A percentile compares a stretch with the other conserved stretches of the same genome.
phyloP scores from a whole-genome alignment of 164 flowering plant species.

The Chimonanthus praecox region DNA sequence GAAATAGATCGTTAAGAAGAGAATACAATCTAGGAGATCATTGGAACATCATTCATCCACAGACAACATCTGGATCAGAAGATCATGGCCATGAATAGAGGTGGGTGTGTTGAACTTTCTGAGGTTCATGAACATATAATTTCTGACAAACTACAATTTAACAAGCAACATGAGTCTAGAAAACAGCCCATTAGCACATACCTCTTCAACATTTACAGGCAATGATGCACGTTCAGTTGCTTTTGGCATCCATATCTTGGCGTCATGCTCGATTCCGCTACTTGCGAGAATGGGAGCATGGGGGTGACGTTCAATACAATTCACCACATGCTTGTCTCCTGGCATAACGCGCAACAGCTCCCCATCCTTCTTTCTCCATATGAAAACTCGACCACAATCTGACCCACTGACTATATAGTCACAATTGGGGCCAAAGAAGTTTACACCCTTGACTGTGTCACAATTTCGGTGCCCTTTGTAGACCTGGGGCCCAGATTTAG shows the following conservation, averaged over 20 bases:
- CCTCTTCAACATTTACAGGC: constrained; percentile 62
- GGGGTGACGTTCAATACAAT: constrained; percentile 91
- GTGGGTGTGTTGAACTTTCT: not conserved
- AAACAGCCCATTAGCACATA: constrained; percentile 18
- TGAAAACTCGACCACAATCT: constrained; percentile 91
- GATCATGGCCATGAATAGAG: not conserved
- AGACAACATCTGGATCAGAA: not conserved
- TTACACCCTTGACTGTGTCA: constrained; percentile 85
- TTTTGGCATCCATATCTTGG: constrained; percentile 88
- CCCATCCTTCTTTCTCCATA: constrained; percentile 91
- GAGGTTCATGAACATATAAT: not conserved
- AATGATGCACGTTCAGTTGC: constrained; percentile 56
- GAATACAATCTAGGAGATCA: not conserved
- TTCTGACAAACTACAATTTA: not conserved
- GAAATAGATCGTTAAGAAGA: not conserved
- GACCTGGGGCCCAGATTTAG: constrained; percentile 48
- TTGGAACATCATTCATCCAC: not conserved
- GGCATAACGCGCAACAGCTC: constrained; percentile 84
- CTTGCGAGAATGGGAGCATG: constrained; percentile 72
- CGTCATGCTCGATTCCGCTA: constrained; percentile 78
- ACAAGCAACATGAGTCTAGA: constrained; percentile 6
- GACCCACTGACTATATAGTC: constrained; percentile 97
- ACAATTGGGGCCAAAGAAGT: constrained; percentile 77
- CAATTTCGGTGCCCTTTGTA: constrained; percentile 72
- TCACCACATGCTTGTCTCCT: constrained; percentile 76